phyloP scores from a whole-genome alignment of 352 stramenopile species.

The Globisporangium cederbergense region DNA sequence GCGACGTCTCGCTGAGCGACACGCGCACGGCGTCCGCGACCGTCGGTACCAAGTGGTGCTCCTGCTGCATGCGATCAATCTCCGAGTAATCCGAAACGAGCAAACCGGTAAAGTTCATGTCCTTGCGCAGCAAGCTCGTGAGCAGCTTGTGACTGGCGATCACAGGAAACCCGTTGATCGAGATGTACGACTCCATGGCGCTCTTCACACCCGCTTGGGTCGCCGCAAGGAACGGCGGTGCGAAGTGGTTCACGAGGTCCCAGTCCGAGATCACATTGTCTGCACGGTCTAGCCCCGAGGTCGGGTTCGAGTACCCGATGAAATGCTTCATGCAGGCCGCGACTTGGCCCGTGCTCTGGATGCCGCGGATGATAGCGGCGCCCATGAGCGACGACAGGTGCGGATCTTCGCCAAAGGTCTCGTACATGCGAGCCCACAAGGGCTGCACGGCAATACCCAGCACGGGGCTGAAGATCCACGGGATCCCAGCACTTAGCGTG shows the following conservation, averaged over 20 bases:
- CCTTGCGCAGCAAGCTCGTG: conserved; percentile 68
- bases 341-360: conserved; percentile 64
- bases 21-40: conserved; percentile 63
- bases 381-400: conserved; percentile 69
- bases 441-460: conserved; percentile 79
- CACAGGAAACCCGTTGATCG: conserved; percentile 84
- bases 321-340: conserved; percentile 90
- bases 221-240: conserved; percentile 71
- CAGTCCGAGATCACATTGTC: conserved; percentile 67
- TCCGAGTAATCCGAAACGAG: conserved; percentile 92
- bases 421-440: conserved; percentile 88
- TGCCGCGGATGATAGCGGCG: conserved; percentile 62
- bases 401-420: conserved; percentile 94
- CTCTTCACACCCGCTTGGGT: conserved; percentile 71
- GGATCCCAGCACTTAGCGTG: conserved; percentile 83
- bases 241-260: conserved; percentile 72
- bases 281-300: conserved; percentile 63
- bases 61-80: conserved; percentile 83
- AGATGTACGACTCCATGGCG: conserved; percentile 91
- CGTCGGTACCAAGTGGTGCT: conserved; percentile 73
- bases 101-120: conserved; percentile 89
- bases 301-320: conserved; percentile 77
- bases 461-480: conserved; percentile 91
- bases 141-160: conserved; percentile 82
- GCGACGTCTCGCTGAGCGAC: conserved; percentile 75